Evolutionary conservation across 2,329 filamentous ascomycete genomes (phyloP).

Genomic region (Pseudogymnoascus sp.): DNA sequence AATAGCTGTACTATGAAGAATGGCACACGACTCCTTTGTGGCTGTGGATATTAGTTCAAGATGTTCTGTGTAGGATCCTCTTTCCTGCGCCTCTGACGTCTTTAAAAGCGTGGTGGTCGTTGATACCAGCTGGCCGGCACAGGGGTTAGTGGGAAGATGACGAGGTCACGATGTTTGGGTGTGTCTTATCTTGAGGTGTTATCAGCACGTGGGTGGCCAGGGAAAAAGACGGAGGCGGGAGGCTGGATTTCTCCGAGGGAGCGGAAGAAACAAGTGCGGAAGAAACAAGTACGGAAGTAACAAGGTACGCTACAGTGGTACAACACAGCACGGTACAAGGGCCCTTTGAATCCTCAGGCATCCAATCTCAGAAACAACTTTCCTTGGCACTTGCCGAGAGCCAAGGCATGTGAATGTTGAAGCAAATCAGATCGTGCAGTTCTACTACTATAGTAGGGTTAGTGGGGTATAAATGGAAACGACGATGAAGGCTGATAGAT

Average conservation of each 20-base stretch:
- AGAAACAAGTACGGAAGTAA: too few species aligned
- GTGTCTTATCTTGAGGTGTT: neutral
- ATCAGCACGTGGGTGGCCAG: neutral
- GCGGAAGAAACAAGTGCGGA: neutral
- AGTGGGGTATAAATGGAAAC: neutral
- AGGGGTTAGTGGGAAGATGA: neutral
- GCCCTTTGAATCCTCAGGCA: neutral
- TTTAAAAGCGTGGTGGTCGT: neutral
- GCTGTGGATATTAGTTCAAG: neutral
- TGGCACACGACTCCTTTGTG: neutral
- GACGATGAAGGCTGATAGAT: neutral
- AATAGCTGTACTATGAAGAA: neutral
- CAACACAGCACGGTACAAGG: neutral
- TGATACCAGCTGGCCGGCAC: neutral
- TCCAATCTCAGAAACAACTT: neutral
- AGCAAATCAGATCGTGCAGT: neutral
- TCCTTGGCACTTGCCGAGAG: neutral
- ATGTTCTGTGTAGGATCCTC: neutral
- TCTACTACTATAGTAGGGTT: neutral
- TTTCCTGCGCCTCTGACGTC: conserved; percentile 1
- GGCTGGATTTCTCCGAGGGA: neutral
- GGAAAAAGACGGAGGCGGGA: neutral
- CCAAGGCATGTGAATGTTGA: conserved; percentile 4
- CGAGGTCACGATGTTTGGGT: neutral
- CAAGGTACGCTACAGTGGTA: too few species aligned